Base-by-base conservation (phyloP, 345 rosid genomes). In the Clarkia xantiana region DNA sequence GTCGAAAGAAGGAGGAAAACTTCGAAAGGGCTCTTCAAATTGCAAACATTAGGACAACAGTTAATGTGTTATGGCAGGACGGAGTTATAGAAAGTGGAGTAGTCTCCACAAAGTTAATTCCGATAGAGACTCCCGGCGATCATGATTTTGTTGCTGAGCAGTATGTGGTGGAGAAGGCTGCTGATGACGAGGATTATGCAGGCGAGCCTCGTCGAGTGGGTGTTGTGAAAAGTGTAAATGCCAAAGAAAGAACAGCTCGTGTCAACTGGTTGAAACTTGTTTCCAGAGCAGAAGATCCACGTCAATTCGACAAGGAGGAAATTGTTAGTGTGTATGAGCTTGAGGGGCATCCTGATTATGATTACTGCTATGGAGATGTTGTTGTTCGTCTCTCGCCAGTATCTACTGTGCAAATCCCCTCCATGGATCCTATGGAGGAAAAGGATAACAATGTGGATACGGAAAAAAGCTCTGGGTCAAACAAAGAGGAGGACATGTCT, bases 101-200 rank as follows among this genome's bases (percentile, higher is more conserved):
- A 52, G 70, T 67, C 55, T 76, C 91, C 39, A 79, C 65, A 29
- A 64, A 63, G 40, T 61, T 87, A 77, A 76, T 84, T 71, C 95
- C 99, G 49, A 76, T 93, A 59, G 96, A 87, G 69, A 93, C 78
- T 51, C 99, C 95, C 47, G 97, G 96, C 64, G 96, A 93, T 75
- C 97, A 87, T 54, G 99, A 93, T 74, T 93, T 87, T 71, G 79
- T 82, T 54, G 59, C 94, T 9, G 97, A 86, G 64, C 82, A 90
- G 58, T 83, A 86, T 70, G 97, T 86, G 59, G 86, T 90, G 65
- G 97, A 93, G 74, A 87, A 84, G 64, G 75, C 78, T 16, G 64
- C 81, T 11, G 90, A 82, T 77, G 90, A 80, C 50, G 76, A 48
- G 62, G 90, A 80, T 68, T 67, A 65, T 56, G 45, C 63, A 60